phyloP scores from a whole-genome alignment of 768 basidiomycete species.

The Piloderma croceum region DNA sequence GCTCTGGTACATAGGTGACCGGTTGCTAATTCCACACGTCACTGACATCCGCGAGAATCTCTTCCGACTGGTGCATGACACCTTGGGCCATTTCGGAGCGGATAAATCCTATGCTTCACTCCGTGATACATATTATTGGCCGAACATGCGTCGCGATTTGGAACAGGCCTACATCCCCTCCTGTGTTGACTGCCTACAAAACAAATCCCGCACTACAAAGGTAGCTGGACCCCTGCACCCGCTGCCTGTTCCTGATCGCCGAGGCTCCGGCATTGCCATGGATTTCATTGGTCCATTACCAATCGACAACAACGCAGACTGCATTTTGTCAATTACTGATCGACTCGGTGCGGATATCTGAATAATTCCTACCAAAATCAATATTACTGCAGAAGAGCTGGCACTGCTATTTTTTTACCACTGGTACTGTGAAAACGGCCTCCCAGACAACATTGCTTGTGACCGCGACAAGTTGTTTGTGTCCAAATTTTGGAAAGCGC shows the following conservation, averaged over 20 bases:
- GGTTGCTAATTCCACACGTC: too few species aligned
- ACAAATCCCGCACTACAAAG: conserved; percentile 29
- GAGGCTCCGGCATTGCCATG: conserved; percentile 19
- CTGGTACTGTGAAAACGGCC: too few species aligned
- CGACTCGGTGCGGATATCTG: conserved; percentile 25
- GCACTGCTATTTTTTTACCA: too few species aligned
- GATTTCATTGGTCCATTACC: too few species aligned
- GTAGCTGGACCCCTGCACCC: too few species aligned
- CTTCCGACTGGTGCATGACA: conserved; percentile 25
- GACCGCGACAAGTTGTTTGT: too few species aligned
- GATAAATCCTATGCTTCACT: too few species aligned
- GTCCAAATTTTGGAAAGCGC: conserved; percentile 19
- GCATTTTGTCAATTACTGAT: conserved; percentile 32
- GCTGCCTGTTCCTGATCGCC: conserved; percentile 3
- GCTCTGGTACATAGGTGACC: too few species aligned
- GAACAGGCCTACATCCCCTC: conserved; percentile 4
- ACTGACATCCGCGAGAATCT: conserved; percentile 16
- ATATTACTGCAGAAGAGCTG: too few species aligned
- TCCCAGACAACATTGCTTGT: conserved; percentile 17
- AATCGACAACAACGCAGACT: too few species aligned
- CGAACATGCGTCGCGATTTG: conserved; percentile 15
- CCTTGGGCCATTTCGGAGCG: conserved; percentile 26
- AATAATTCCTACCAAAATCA: too few species aligned
- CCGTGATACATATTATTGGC: too few species aligned
- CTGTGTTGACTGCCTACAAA: conserved; percentile 24